Percentiles rank a stretch among this genome's conserved stretches.
Conservation (phyloP, 176 grass and related monocot genomes). For the Triticum dicoccoides region DNA sequence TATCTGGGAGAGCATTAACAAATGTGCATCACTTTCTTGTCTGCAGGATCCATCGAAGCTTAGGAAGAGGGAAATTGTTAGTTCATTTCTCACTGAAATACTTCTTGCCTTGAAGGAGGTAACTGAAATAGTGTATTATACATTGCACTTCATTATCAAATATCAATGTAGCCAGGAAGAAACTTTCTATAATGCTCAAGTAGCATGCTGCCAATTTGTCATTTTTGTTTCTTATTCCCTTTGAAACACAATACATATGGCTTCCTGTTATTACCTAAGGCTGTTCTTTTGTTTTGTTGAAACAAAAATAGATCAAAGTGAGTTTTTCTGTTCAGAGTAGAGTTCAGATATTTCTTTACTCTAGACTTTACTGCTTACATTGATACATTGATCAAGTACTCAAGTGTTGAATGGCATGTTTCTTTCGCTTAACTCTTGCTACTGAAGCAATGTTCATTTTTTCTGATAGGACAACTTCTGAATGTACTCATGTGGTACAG, state of each 20-base stretch:
- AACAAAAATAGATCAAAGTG: not conserved
- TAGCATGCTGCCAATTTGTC: not conserved
- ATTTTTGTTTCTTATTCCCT: not conserved
- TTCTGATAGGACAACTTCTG: slow-evolving; percentile 9
- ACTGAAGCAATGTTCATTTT: not conserved
- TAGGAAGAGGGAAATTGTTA: slow-evolving; percentile 72
- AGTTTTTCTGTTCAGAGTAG: slow-evolving; percentile 25
- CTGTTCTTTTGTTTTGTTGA: not conserved
- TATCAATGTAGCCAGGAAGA: slow-evolving; percentile 17
- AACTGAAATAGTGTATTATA: slow-evolving; percentile 16
- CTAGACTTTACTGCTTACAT: not conserved
- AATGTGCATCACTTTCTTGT: slow-evolving; percentile 16
- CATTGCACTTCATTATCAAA: not conserved
- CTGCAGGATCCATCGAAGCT: slow-evolving; percentile 71
- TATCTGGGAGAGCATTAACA: not conserved
- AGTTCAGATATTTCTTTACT: not conserved
- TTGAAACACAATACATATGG: not conserved
- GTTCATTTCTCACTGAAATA: slow-evolving; percentile 94
- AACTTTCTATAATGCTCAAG: not conserved
- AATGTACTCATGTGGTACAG: not conserved
- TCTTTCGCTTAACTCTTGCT: not conserved
- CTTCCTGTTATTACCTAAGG: not conserved
- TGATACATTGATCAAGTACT: not conserved
- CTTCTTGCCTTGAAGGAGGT: slow-evolving; percentile 90
- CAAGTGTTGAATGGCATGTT: not conserved